A percentile compares a stretch with the other conserved stretches of the same genome.
Conservation (phyloP, 495 filamentous ascomycete genomes). For the Penicillium cinerascens region DNA sequence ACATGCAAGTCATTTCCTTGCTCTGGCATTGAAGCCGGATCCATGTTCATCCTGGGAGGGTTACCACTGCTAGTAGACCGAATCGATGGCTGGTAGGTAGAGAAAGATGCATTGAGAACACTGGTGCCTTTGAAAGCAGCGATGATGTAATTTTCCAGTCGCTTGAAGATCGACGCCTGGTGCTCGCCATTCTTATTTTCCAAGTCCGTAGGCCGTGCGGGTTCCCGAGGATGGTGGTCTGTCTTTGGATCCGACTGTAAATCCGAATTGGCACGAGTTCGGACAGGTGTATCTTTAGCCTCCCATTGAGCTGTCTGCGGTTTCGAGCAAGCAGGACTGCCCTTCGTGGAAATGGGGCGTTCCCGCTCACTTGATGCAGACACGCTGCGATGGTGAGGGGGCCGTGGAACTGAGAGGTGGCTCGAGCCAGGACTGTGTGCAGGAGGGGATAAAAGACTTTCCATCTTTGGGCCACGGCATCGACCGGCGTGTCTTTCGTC, state of each 20-base stretch:
- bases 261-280: conserved; percentile 33
- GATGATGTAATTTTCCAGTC: conserved; percentile 73
- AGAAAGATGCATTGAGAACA: conserved; percentile 72
- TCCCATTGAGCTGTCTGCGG: conserved; percentile 15
- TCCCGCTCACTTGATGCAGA: conserved; percentile 27
- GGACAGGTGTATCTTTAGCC: conserved; percentile 18
- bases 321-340: conserved; percentile 11
- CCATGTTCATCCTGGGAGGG: conserved; percentile 27
- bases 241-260: conserved; percentile 19
- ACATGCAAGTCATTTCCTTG: conserved; percentile 17
- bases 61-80: conserved; percentile 25
- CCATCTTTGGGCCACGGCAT: neutral
- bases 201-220: conserved; percentile 11
- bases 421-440: neutral
- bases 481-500: conserved; percentile 16
- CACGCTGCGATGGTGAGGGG: conserved; percentile 29
- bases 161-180: conserved; percentile 55
- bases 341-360: conserved; percentile 12
- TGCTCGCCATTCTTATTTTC: conserved; percentile 22
- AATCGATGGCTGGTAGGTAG: conserved; percentile 23
- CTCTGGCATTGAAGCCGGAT: conserved; percentile 14
- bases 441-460: neutral
- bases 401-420: conserved; percentile 21
- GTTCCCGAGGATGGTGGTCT: conserved; percentile 16
- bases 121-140: conserved; percentile 63